Base-by-base conservation (phyloP, 257 asterid species). In the Eustoma russellianum region DNA sequence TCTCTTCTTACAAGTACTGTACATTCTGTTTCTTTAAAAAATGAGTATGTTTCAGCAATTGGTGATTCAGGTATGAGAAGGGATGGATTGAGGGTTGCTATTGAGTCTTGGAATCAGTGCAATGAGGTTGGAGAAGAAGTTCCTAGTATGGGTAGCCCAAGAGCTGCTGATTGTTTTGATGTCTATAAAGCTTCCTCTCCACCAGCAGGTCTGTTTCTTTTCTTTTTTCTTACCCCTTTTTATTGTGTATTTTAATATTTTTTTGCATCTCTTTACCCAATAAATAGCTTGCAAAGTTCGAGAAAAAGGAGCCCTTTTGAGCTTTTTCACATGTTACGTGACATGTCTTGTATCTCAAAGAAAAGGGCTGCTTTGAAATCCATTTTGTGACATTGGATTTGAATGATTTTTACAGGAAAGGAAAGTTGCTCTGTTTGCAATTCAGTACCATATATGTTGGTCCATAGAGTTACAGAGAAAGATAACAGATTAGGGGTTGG, bases 71-170 rank as follows among this genome's bases (percentile, higher is more conserved):
- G 91, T 56, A 88, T 82, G 97, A 68, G 16, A 68, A 59, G 83
- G 62, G 95, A 88, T 38, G 73, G 77, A 5, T 47, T 85, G 17
- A 85, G 97, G 64, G 41, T 85, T 62, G 95, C 95, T 7, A 88
- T 88, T 48, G 97, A 88, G 75, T 61, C 93, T n/a, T 88, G 95
- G 88, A 88, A 88, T 54, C 97, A 88, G 30, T 88, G 95, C 65
- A 85, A 85, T 77, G 94, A 85, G 52, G 95, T 82, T 57, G 95
- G 94, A 52, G 85, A 88, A 71, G 95, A 88, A 72, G 76, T 80
- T 40, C 93, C 91, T 0, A 50, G 73, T 16, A 80, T 85, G 97
- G 97, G 97, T 34, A 85, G 95, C 59, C 97, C 97, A 30, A 74
- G 91, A 63, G 74, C 77, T 33, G 97, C 93, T 18, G 97, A 88